Evolutionary conservation across 805 yeast species (phyloP), one percentile per base, ranked within the genome.

Genomic region (Cyberlindnera subsufficiens): DNA sequence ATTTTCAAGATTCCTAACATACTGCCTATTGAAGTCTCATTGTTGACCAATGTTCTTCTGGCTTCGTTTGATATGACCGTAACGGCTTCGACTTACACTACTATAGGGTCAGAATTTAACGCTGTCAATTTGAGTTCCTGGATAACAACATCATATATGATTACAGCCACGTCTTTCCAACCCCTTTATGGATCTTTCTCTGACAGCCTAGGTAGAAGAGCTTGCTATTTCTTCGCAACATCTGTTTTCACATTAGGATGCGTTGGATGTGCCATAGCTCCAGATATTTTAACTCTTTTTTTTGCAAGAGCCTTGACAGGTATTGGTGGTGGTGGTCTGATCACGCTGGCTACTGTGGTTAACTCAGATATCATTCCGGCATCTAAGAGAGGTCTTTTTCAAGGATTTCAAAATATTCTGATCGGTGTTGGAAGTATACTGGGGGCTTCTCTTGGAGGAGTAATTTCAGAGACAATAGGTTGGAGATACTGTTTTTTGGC

Each of bases 61-160:
- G 60, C 72, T 10, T 75, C 75, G 3, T 69, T 74, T 49, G 77
- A 73, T 47, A 65, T 71, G 3, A 72, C 77, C 5, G 66, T 74
- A 32, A 70, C 75, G 10, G 75, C 77, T 3, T 68, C 75, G 5
- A 71, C 72, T 2, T 72, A 71, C 44, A 65, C 75, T 16, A 60
- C 68, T 30, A 71, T 73, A 29, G 77, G 77, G 3, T 65, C 68
- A 35, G 65, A 66, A 40, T 65, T 65, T 38, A 52, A 61, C 16
- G 64, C 67, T 9, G 63, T 62, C 15, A 47, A 60, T 33, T 42
- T 65, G 13, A 69, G 69, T 14, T 60, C 68, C 4, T 67, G 72
- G 72, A 65, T 69, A 32, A 67, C 73, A 3, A 64, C 72, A 4
- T 63, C 70, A 2, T 69, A 69, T 42, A 46, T 69, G 31, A 59